Conservation (phyloP, 768 basidiomycete species). For the Boletus patriciae region DNA sequence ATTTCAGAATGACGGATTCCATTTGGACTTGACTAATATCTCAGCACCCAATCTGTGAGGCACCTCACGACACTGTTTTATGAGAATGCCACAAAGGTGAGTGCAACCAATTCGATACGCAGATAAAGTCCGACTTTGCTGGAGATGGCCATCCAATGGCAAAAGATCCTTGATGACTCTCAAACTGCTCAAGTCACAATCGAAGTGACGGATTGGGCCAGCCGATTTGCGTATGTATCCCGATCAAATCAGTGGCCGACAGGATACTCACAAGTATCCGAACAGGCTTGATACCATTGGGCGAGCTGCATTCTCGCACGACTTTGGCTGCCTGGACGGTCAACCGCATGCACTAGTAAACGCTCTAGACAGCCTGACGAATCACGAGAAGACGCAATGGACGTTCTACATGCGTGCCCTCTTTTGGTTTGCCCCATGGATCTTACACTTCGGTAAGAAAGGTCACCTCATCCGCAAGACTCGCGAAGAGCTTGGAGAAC, state of each 20-base stretch:
- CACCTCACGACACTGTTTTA: slow-evolving; percentile 52
- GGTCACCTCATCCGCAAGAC: slow-evolving; percentile 56
- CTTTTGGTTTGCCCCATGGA: slow-evolving; percentile 59
- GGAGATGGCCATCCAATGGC: slow-evolving; percentile 51
- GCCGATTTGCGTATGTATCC: slow-evolving; percentile 56
- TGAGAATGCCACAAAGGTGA: slow-evolving; percentile 50
- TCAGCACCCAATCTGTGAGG: slow-evolving; percentile 53
- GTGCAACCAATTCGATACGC: not conserved
- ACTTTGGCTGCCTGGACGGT: slow-evolving; percentile 57
- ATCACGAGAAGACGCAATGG: slow-evolving; percentile 54
- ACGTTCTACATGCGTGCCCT: slow-evolving; percentile 66
- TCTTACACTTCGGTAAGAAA: slow-evolving; percentile 56
- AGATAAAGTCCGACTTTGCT: slow-evolving; percentile 5
- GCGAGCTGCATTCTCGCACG: slow-evolving; percentile 61
- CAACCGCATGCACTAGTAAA: slow-evolving; percentile 49
- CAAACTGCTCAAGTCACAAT: slow-evolving; percentile 44
- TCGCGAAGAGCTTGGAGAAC: slow-evolving; percentile 52
- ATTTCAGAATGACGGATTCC: not conserved
- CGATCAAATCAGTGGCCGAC: not conserved
- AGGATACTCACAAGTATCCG: not conserved
- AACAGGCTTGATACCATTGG: slow-evolving; percentile 58
- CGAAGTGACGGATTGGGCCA: slow-evolving; percentile 59
- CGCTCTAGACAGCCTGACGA: slow-evolving; percentile 59
- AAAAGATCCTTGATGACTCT: slow-evolving; percentile 43
- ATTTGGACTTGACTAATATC: not conserved